Base-by-base conservation (phyloP, 352 stramenopile species). In the Thraustotheca clavata region DNA sequence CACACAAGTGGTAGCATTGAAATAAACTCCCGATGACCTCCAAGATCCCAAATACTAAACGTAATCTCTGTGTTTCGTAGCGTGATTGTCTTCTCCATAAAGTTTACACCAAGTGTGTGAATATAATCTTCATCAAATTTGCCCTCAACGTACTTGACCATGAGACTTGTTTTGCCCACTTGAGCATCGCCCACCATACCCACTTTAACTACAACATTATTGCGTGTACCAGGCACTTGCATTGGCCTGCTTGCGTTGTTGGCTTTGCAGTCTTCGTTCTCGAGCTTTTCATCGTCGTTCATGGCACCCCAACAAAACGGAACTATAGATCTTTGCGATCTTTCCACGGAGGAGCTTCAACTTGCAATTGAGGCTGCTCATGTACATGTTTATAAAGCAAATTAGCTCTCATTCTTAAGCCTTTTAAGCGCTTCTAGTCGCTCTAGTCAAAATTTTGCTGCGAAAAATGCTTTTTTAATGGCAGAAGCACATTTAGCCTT, bases 81-180 rank as follows among this genome's bases (percentile, higher is more conserved):
- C 36, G 87, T 91, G 57, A 98, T 96, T 2, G 86, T 96, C 71
- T 98, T 98, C 72, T 98, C 91, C 91, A 98, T 97, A 65, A 97
- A 98, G 67, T 97, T 97, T 11, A 98, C 91, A 40, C 91, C 88
- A 43, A 98, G 75, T 20, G 92, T 97, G 85, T 97, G 91, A 73
- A 97, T 97, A 73, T 98, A 98, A 67, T 97, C 89, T 67, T 97
- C 90, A 72, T 98, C 92, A 71, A 98, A 97, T 74, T 96, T 96
- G 71, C 91, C 90, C 61, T 97, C 89, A 26, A 97, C 91, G 73
- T 98, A 98, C 67, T 97, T 96, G 71, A 98, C 91, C 92, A 98
- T 98, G 67, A 98, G 83, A 57, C 89, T 97, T 22, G 92, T 98
- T 69, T 98, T 98, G 48, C 92, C 92, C 47, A 98, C 90, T 60